These are phyloP conservation scores for Heritiera littoralis DNA, from an alignment of 345 rosid genomes.

Conservation along the genomic window DNA sequence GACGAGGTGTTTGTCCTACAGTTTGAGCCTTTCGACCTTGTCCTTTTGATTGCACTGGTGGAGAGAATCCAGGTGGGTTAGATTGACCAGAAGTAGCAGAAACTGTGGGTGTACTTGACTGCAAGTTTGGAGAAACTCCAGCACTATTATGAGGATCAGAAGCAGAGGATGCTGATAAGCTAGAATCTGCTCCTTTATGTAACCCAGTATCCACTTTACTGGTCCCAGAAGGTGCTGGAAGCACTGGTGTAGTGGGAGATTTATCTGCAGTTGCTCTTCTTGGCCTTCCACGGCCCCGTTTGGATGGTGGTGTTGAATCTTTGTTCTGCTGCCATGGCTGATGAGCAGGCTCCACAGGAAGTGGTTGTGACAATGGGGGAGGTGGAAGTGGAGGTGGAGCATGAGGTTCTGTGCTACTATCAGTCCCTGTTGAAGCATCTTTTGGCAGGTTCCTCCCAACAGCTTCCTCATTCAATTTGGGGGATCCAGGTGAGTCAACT, in stretches of 20 bases:
- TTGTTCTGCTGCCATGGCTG: slow-evolving; percentile 36
- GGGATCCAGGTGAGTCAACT: slow-evolving; percentile 73
- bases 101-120: slow-evolving; percentile 29
- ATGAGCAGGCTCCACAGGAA: slow-evolving; percentile 31
- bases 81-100: slow-evolving; percentile 39
- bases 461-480: slow-evolving; percentile 54
- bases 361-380: slow-evolving; percentile 23
- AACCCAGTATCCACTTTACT: slow-evolving; percentile 39
- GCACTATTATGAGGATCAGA: slow-evolving; percentile 30
- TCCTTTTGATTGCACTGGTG: slow-evolving; percentile 35
- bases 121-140: slow-evolving; percentile 32
- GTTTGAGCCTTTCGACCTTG: slow-evolving; percentile 43
- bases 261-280: slow-evolving; percentile 56
- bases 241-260: slow-evolving; percentile 38
- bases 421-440: slow-evolving; percentile 34
- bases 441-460: slow-evolving; percentile 41
- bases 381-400: slow-evolving; percentile 17
- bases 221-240: slow-evolving; percentile 36
- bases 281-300: slow-evolving; percentile 96
- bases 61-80: slow-evolving; percentile 30
- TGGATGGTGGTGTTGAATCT: slow-evolving; percentile 72
- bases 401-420: slow-evolving; percentile 33
- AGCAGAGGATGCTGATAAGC: slow-evolving; percentile 33
- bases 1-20: slow-evolving; percentile 48
- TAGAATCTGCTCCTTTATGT: slow-evolving; percentile 38